Evolutionary conservation across 2,329 filamentous ascomycete genomes (phyloP).

Genomic region (Xylariales sp.): DNA sequence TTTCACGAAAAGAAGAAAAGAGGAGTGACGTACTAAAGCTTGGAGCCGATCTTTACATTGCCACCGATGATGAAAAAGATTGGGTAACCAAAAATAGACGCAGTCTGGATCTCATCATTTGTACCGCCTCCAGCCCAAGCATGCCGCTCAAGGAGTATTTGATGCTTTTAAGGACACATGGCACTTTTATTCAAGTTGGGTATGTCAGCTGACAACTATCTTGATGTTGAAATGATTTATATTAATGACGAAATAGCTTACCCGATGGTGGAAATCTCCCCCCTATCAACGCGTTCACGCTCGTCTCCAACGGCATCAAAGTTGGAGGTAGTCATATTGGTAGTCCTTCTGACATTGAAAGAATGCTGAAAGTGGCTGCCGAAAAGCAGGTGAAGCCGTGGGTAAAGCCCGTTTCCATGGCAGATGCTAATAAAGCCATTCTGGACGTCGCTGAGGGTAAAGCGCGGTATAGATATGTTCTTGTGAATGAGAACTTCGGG

Average conservation of each 20-base stretch:
- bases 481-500: slow-evolving; percentile 13
- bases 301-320: slow-evolving; percentile 32
- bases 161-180: too few relatives aligned
- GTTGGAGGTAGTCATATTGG: slow-evolving; percentile 37
- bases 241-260: too few relatives aligned
- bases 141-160: too few relatives aligned
- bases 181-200: too few relatives aligned
- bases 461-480: slow-evolving; percentile 32
- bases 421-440: slow-evolving; percentile 43
- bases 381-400: slow-evolving; percentile 46
- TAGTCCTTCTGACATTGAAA: slow-evolving; percentile 42
- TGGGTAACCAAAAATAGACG: slow-evolving; percentile 3
- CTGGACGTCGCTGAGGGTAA: slow-evolving; percentile 46
- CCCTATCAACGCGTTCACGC: too few relatives aligned
- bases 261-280: too few relatives aligned
- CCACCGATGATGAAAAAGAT: slow-evolving; percentile 1
- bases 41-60: slow-evolving; percentile 5
- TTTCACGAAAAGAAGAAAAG: slow-evolving; percentile 6
- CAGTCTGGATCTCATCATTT: slow-evolving; percentile 6
- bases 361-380: slow-evolving; percentile 49
- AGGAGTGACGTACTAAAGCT: slow-evolving; percentile 2
- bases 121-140: too few relatives aligned
- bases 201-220: too few relatives aligned
- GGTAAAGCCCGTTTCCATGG: slow-evolving; percentile 44
- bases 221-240: too few relatives aligned